Evolutionary conservation across 352 stramenopile genomes (phyloP).

Genomic region (Phytopythium mirpurense): DNA sequence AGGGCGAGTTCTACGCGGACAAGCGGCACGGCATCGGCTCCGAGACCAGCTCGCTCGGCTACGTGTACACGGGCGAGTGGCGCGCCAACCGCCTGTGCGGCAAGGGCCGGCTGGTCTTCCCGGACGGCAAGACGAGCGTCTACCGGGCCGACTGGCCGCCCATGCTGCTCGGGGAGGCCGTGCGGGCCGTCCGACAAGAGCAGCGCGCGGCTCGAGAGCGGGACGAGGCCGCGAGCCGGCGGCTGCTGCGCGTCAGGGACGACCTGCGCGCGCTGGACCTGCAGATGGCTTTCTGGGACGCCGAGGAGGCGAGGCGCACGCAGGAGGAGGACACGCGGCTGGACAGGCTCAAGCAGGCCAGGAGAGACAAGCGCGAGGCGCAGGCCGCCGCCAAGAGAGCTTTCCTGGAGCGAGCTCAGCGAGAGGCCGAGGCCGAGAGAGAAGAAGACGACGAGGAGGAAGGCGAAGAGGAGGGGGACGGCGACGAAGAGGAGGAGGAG

Average conservation of each 20-base stretch:
- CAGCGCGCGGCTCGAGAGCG: conserved; percentile 1
- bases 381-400: conserved; percentile 46
- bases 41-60: conserved; percentile 58
- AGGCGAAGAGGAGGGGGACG: conserved; percentile 14
- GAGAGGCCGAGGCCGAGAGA: conserved; percentile 7
- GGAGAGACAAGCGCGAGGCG: conserved; percentile 49
- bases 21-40: conserved; percentile 51
- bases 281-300: conserved; percentile 53
- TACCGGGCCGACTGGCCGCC: conserved; percentile 47
- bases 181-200: conserved; percentile 46
- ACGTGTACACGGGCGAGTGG: conserved; percentile 50
- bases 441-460: conserved; percentile 6
- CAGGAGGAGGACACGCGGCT: conserved; percentile 40
- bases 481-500: conserved; percentile 16
- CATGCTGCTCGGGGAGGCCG: conserved; percentile 56
- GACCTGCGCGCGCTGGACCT: conserved; percentile 58
- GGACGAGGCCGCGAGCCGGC: conserved; percentile 27
- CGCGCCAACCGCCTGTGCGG: conserved; percentile 51
- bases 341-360: conserved; percentile 36
- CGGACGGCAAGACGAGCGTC: conserved; percentile 32
- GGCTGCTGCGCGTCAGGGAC: conserved; percentile 58
- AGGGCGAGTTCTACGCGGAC: conserved; percentile 66
- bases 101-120: conserved; percentile 34
- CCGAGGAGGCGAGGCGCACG: conserved; percentile 45
- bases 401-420: conserved; percentile 35